Evolutionary conservation across 371 early-diverging fungal genomes (phyloP), one percentile per base, ranked within the genome.

Genomic region (Scutellospora calospora): DNA sequence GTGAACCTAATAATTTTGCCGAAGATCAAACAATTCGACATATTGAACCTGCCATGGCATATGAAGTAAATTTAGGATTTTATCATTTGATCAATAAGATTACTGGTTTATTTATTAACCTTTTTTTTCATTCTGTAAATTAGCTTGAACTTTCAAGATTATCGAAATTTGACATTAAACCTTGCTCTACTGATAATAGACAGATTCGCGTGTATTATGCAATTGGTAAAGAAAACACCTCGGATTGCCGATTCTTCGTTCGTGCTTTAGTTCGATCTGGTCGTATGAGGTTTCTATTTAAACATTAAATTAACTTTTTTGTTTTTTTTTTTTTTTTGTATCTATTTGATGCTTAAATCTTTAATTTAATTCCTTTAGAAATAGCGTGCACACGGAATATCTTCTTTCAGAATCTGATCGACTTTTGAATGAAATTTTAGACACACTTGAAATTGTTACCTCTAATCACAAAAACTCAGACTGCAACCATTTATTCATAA

Each of bases 401-500:
- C 84, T 99, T 83, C 93, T 96, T 27, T 96, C 97, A 25, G 98
- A 98, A 84, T 95, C 95, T 54, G 96, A 96, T 85, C 93, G 97
- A 55, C 87, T 98, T 66, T 85, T 98, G 82, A 95, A 89, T 82
- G 98, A 97, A 83, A 96, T 97, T 84, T 84, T 99, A 83, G 97
- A 98, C 84, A 93, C 97, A 0, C 88, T 99, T 54, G 99, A 98
- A 86, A 92, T 99, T 71, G 94, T 98, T 38, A 89, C 92, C 60
- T 91, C 93, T 31, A 90, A 93, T 80, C 91, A 96, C 87, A 95
- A 96, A 85, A 97, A 97, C 89, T 95, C 95, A 33, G 98, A 98
- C 87, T 97, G 98, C 90, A 98, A 98, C 90, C 99, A 99, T 82
- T 84, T 99, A 87, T 98, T 98, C 85, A 94, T 99, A 88, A 97